Evolutionary conservation across 1,284 basidiomycete genomes (phyloP).

Genomic region (Sporisorium reilianum): DNA sequence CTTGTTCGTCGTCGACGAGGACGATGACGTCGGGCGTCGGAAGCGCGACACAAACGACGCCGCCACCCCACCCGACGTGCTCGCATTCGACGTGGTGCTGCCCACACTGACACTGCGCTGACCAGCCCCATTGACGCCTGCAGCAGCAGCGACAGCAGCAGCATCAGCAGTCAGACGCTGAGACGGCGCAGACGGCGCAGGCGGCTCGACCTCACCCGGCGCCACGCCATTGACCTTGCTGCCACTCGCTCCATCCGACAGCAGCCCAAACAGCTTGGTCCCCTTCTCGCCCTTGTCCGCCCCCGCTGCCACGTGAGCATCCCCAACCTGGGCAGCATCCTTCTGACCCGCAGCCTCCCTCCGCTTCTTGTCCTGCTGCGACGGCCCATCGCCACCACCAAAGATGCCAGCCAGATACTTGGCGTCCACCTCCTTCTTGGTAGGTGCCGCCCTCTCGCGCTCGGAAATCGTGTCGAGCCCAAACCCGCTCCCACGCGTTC

Average conservation of each 20-base stretch:
- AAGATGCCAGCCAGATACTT: constrained; percentile 58
- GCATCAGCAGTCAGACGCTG: constrained; percentile 2
- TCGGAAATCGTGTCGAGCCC: constrained; percentile 55
- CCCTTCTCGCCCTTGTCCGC: constrained; percentile 19
- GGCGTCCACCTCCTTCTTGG: constrained; percentile 52
- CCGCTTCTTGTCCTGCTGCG: constrained; percentile 22
- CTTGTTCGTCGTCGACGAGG: constrained; percentile 18
- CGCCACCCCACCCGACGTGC: constrained; percentile 24
- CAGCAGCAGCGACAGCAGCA: background rate
- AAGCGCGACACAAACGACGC: constrained; percentile 47
- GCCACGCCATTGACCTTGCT: constrained; percentile 11
- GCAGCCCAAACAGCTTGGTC: constrained; percentile 21
- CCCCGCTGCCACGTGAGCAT: background rate
- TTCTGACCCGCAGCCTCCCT: background rate
- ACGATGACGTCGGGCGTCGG: constrained; percentile 46
- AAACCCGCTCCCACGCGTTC: constrained; percentile 35
- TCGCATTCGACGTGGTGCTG: constrained; percentile 23
- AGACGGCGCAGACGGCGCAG: too few relatives aligned
- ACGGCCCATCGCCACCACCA: constrained; percentile 39
- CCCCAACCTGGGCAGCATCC: background rate
- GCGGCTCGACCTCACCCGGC: background rate
- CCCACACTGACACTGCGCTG: constrained; percentile 33
- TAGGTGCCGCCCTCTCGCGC: constrained; percentile 29
- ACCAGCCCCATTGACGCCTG: constrained; percentile 7
- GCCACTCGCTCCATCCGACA: constrained; percentile 16